These are phyloP conservation scores for Zanthoxylum bungeanum DNA, from an alignment of 345 rosid species.

Conservation along the genomic window DNA sequence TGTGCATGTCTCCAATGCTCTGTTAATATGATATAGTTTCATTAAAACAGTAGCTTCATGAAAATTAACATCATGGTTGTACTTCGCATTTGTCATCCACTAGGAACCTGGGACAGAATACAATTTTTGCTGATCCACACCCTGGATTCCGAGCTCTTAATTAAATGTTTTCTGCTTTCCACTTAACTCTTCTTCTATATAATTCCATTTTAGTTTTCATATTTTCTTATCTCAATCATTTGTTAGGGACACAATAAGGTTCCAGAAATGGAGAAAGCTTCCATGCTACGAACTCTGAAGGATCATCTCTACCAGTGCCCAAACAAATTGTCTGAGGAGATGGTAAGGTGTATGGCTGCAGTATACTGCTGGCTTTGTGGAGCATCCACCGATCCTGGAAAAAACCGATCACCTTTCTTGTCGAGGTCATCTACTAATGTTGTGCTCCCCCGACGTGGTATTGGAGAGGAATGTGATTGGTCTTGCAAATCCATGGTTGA, in stretches of 20 bases:
- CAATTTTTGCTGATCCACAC: background rate
- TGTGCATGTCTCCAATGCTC: background rate
- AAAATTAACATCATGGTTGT: background rate
- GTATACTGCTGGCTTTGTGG: slow-evolving; percentile 78
- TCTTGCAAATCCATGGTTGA: slow-evolving; percentile 70
- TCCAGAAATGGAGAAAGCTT: slow-evolving; percentile 33
- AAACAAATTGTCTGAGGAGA: slow-evolving; percentile 83
- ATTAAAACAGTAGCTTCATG: background rate
- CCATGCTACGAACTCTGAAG: slow-evolving; percentile 51
- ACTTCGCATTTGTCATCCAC: no score
- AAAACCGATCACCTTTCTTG: slow-evolving; percentile 44
- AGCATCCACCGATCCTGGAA: slow-evolving; percentile 38
- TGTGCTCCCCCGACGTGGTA: slow-evolving; percentile 43
- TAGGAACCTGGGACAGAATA: background rate
- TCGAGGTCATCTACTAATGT: slow-evolving; percentile 70
- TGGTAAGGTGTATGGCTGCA: slow-evolving; percentile 86
- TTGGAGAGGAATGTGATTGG: slow-evolving; percentile 53
- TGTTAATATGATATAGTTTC: background rate
- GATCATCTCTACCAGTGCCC: slow-evolving; percentile 85
- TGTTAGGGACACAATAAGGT: slow-evolving; percentile 35
- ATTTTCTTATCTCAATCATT: slow-evolving; percentile 12
- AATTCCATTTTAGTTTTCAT: background rate
- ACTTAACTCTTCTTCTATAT: background rate
- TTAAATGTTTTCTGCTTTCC: background rate
- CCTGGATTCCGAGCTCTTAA: background rate